Percentiles rank a stretch among this genome's conserved stretches.
Conservation (phyloP, 805 yeast genomes). For the Cyberlindnera mycetangii region DNA sequence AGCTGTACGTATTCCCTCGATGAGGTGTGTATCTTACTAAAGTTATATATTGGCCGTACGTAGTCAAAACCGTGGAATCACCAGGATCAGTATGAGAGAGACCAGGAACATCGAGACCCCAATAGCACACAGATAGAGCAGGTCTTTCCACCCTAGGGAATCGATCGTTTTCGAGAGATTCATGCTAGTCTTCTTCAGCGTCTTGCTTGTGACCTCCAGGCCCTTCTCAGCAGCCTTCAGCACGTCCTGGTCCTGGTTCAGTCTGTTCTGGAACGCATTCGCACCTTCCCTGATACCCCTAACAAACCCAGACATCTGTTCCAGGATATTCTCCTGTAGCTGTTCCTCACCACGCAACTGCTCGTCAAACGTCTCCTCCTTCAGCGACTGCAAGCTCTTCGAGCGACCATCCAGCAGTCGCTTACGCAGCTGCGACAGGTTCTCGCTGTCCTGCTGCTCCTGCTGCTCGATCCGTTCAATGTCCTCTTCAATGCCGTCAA, state of each 20-base stretch:
- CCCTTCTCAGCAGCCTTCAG: constrained; percentile 42
- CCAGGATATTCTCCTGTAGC: constrained; percentile 35
- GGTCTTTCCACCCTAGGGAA: constrained; percentile 31
- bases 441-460: constrained; percentile 23
- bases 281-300: constrained; percentile 38
- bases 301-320: constrained; percentile 38
- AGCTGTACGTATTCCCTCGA: background rate
- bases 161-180: constrained; percentile 27
- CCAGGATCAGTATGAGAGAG: constrained; percentile 33
- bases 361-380: constrained; percentile 28
- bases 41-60: too few relatives aligned
- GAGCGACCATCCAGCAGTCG: constrained; percentile 30
- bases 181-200: constrained; percentile 32
- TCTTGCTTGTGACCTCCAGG: constrained; percentile 35
- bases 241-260: constrained; percentile 37
- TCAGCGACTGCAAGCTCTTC: background rate
- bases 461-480: constrained; percentile 7
- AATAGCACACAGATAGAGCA: constrained; percentile 27
- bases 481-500: constrained; percentile 6
- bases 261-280: constrained; percentile 36
- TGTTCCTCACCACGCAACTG: constrained; percentile 36
- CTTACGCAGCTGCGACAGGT: constrained; percentile 31
- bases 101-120: constrained; percentile 30
- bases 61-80: constrained; percentile 41
- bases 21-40: too few relatives aligned